Percentiles rank a stretch among this genome's conserved stretches.
phyloP scores from a whole-genome alignment of 1,139 yeast species.

The Taiozyma sp. region DNA sequence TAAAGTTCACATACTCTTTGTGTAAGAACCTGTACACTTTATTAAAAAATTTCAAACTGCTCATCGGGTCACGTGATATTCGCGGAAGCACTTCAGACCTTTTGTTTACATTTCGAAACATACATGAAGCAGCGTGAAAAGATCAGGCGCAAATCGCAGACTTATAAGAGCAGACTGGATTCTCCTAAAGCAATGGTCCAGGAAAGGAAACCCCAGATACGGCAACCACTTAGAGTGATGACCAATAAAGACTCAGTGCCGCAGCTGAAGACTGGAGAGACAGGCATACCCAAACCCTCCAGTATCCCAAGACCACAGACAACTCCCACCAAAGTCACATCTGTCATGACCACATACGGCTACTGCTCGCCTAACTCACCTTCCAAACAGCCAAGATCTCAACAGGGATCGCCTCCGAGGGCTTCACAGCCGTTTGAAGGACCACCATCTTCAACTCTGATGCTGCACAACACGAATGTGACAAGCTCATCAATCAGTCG shows the following conservation, averaged over 20 bases:
- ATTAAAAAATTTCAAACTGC: background rate
- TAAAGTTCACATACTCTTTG: background rate
- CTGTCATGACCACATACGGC: slow-evolving; percentile 11
- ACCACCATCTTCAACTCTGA: background rate
- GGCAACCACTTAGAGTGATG: background rate
- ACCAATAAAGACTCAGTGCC: background rate
- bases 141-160: background rate
- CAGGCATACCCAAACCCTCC: slow-evolving; percentile 10
- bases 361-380: slow-evolving; percentile 9
- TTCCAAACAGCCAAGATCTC: background rate
- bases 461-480: background rate
- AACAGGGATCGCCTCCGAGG: background rate
- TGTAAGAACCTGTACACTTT: background rate
- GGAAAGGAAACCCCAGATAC: background rate
- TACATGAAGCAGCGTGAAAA: background rate
- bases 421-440: background rate
- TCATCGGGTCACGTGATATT: background rate
- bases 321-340: slow-evolving; percentile 14
- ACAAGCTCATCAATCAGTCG: background rate
- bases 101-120: slow-evolving; percentile 2
- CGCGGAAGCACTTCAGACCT: background rate
- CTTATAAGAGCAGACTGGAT: background rate
- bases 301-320: slow-evolving; percentile 18
- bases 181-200: background rate
- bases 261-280: background rate